phyloP scores from a whole-genome alignment of 345 rosid genomes.

The Rhodomyrtus tomentosa region DNA sequence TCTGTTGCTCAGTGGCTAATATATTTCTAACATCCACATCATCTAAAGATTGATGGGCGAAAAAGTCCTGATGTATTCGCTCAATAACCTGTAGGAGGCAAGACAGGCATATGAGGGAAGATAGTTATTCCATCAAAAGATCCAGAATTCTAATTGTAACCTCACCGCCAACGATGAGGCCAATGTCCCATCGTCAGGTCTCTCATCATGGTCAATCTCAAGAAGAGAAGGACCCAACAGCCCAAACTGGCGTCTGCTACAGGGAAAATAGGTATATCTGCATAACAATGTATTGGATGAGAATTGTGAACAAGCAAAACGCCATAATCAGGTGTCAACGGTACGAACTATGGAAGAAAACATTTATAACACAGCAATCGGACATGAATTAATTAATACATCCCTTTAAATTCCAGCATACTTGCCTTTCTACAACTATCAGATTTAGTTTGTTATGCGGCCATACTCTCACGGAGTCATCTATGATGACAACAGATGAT shows the following conservation, averaged over 20 bases:
- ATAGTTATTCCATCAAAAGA: background rate
- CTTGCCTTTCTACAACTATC: constrained; percentile 90
- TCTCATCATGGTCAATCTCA: constrained; percentile 93
- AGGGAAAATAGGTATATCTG: constrained; percentile 95
- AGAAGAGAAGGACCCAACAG: constrained; percentile 96
- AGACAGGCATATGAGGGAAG: background rate
- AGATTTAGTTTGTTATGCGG: constrained; percentile 87
- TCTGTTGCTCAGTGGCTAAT: constrained; percentile 73
- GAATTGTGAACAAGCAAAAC: background rate
- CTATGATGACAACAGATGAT: constrained; percentile 87
- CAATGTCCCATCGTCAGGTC: constrained; percentile 94
- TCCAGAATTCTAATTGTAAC: background rate
- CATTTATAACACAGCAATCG: background rate
- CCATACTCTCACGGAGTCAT: constrained; percentile 97
- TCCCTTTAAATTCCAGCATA: background rate
- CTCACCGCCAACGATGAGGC: constrained; percentile 92
- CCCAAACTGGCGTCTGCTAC: constrained; percentile 97
- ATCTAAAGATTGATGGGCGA: constrained; percentile 54
- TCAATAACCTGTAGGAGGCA: constrained; percentile 61
- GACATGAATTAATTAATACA: background rate
- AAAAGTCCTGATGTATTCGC: constrained; percentile 67
- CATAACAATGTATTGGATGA: constrained; percentile 7
- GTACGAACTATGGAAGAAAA: background rate
- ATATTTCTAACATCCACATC: constrained; percentile 89
- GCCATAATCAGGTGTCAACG: background rate